A percentile compares a stretch with the other conserved stretches of the same genome.
These are phyloP conservation scores for Musa itinerans DNA, from an alignment of 176 grass and related monocot species.

Conservation along the genomic window DNA sequence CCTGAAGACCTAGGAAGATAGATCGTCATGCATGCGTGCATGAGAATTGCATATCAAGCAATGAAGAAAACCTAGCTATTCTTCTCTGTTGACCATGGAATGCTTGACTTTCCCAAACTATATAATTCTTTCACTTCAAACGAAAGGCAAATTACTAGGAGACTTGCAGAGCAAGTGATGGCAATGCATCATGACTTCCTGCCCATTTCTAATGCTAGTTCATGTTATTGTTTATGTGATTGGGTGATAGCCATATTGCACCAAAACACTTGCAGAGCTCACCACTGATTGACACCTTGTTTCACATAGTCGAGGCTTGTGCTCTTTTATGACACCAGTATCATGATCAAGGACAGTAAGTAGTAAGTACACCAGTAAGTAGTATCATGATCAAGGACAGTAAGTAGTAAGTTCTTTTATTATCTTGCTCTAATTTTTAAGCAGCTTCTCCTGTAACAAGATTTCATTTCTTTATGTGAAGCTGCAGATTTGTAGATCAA, in stretches of 20 bases:
- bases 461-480: no score
- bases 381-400: no score
- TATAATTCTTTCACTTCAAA: conserved; percentile 24
- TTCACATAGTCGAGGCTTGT: no score
- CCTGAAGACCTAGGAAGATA: no score
- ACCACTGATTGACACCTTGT: no score
- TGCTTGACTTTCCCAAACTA: conserved; percentile 36
- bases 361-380: no score
- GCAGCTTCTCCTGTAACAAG: no score
- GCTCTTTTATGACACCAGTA: no score
- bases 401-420: no score
- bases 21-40: neutral
- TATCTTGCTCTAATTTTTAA: no score
- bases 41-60: neutral
- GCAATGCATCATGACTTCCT: conserved; percentile 1
- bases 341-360: no score
- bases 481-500: no score
- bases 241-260: neutral
- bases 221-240: conserved; percentile 6
- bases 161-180: conserved; percentile 26
- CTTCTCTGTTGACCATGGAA: conserved; percentile 3
- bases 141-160: conserved; percentile 27
- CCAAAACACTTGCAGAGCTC: neutral
- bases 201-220: conserved; percentile 1
- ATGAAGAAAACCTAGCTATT: neutral